A percentile compares a stretch with the other conserved stretches of the same genome.
Conservation (phyloP, 331 rosid genomes). For the Acacia concinna region DNA sequence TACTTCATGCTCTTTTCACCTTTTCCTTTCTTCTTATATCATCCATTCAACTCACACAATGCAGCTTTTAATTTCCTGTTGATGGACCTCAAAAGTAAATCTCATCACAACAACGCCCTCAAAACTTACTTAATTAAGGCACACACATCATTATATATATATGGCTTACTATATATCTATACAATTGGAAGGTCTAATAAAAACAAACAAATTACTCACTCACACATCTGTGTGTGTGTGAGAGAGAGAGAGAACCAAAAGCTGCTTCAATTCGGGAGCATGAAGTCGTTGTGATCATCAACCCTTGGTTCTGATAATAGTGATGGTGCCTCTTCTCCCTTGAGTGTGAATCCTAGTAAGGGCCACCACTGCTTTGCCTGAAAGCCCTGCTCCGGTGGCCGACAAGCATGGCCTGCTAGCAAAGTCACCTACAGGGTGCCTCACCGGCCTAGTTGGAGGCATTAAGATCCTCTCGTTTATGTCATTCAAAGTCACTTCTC, state of each 20-base stretch:
- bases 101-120: slow-evolving; percentile 18
- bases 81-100: slow-evolving; percentile 19
- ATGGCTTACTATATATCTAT: slow-evolving; percentile 38
- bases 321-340: slow-evolving; percentile 78
- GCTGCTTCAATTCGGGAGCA: too few relatives aligned
- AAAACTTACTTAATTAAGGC: slow-evolving; percentile 6
- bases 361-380: slow-evolving; percentile 97
- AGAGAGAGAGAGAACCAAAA: too few relatives aligned
- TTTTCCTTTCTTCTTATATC: slow-evolving; percentile 12
- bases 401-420: slow-evolving; percentile 95
- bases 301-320: slow-evolving; percentile 93
- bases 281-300: too few relatives aligned
- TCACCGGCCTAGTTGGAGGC: slow-evolving; percentile 91
- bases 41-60: slow-evolving; percentile 17
- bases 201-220: slow-evolving; percentile 16
- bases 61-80: slow-evolving; percentile 7
- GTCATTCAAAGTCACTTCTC: slow-evolving; percentile 90
- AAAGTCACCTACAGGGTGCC: slow-evolving; percentile 97
- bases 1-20: not conserved
- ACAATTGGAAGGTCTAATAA: slow-evolving; percentile 41
- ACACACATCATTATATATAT: not conserved
- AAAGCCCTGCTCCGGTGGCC: slow-evolving; percentile 77
- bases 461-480: slow-evolving; percentile 86
- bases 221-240: not conserved
- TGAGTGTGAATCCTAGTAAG: slow-evolving; percentile 89